Evolutionary conservation across 345 rosid genomes (phyloP).

Genomic region (Eucalyptus polybractea): DNA sequence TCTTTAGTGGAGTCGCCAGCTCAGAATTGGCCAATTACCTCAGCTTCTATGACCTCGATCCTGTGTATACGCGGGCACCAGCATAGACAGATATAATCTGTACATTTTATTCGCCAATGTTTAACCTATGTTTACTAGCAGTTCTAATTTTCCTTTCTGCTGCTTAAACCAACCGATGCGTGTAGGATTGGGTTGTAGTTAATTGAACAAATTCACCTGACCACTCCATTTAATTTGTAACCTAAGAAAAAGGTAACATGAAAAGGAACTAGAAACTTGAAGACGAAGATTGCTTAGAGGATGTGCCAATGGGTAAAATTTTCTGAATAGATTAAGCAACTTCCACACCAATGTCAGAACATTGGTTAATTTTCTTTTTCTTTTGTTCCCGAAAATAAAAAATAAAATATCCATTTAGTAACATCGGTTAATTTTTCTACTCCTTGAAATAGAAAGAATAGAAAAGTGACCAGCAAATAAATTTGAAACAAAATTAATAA

Average conservation of each 20-base stretch:
- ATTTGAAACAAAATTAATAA: too few relatives aligned
- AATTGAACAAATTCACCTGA: not conserved
- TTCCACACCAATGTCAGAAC: not conserved
- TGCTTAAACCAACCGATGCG: not conserved
- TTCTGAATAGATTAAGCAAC: not conserved
- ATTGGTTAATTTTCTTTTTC: not conserved
- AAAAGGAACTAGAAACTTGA: not conserved
- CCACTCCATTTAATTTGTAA: not conserved
- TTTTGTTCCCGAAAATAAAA: fast-evolving
- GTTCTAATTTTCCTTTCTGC: not conserved
- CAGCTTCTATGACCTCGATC: not conserved
- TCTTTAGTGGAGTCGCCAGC: not conserved
- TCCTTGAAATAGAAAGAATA: too few relatives aligned
- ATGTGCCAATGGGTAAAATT: not conserved
- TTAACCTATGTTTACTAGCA: not conserved
- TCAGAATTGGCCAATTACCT: not conserved
- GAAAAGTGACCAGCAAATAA: fast-evolving
- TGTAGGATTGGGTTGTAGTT: not conserved
- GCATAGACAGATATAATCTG: not conserved
- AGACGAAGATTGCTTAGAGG: not conserved
- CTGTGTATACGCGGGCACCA: not conserved
- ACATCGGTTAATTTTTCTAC: too few relatives aligned
- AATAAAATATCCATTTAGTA: fast-evolving
- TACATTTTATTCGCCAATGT: not conserved
- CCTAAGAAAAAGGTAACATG: not conserved